Evolutionary conservation across 306 rosid species (phyloP).

Genomic region (Mimosa pudica): DNA sequence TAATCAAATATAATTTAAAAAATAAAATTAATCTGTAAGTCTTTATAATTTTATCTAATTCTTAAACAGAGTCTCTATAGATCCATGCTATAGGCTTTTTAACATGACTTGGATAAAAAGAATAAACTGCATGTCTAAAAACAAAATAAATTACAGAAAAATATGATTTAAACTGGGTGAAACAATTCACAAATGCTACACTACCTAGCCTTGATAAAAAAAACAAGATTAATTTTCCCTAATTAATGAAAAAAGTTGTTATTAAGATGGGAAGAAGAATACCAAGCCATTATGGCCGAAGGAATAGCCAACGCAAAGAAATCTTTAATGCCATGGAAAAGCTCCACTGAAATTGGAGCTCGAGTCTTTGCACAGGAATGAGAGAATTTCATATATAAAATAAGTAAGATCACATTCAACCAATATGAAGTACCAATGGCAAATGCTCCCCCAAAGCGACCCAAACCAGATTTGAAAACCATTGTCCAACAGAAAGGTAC

Average conservation of each 20-base stretch:
- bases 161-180: no score
- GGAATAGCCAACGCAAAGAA: not conserved
- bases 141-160: no score
- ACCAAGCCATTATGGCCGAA: slow-evolving; percentile 43
- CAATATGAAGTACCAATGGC: not conserved
- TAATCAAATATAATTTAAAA: no score
- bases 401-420: not conserved
- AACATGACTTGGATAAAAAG: no score
- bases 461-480: not conserved
- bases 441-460: not conserved
- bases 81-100: no score
- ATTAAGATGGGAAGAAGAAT: slow-evolving; percentile 39
- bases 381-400: not conserved
- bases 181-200: no score
- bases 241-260: not conserved
- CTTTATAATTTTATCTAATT: not conserved
- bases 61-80: no score
- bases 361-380: not conserved
- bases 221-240: no score
- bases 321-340: not conserved
- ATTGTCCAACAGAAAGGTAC: slow-evolving; percentile 63
- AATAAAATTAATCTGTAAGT: no score
- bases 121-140: no score
- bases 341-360: not conserved
- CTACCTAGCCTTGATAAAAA: not conserved